A percentile compares a stretch with the other conserved stretches of the same genome.
phyloP scores from a whole-genome alignment of 2,329 filamentous ascomycete species.

The Escovopsis sp. region DNA sequence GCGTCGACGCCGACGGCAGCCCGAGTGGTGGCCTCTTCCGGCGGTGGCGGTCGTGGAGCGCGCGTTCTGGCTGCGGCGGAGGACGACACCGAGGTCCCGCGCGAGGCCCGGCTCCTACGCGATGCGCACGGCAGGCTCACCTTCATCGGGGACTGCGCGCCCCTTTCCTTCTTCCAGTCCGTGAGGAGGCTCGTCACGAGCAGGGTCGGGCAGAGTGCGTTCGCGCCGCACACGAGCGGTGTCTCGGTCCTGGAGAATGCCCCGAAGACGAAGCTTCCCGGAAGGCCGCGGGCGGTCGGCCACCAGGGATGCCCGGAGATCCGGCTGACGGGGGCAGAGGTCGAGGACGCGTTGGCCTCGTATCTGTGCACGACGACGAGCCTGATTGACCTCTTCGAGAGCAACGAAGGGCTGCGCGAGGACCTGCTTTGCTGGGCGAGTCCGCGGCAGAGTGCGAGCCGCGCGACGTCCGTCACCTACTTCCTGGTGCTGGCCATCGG shows the following conservation, averaged over 20 bases:
- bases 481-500: constrained; percentile 37
- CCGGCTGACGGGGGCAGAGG: constrained; percentile 6
- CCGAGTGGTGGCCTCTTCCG: too few relatives aligned
- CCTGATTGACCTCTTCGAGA: constrained; percentile 33
- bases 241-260: constrained; percentile 35
- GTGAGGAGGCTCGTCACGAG: constrained; percentile 35
- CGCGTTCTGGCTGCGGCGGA: constrained; percentile 20
- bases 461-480: constrained; percentile 27
- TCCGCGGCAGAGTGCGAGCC: constrained; percentile 16
- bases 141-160: constrained; percentile 41
- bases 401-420: constrained; percentile 19
- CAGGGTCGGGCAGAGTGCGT: constrained; percentile 31
- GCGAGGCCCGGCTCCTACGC: constrained; percentile 34
- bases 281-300: too few relatives aligned
- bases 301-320: constrained; percentile 12
- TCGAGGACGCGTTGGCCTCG: constrained; percentile 16
- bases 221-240: constrained; percentile 33
- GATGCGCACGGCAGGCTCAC: constrained; percentile 38
- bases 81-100: constrained; percentile 39
- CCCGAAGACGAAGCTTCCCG: too few relatives aligned
- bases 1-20: constrained; percentile 6
- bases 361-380: constrained; percentile 28
- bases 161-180: constrained; percentile 39
- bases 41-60: constrained; percentile 8
- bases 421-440: constrained; percentile 28